Conservation (phyloP, 208 protist species). For the Leishmania lainsoni region DNA sequence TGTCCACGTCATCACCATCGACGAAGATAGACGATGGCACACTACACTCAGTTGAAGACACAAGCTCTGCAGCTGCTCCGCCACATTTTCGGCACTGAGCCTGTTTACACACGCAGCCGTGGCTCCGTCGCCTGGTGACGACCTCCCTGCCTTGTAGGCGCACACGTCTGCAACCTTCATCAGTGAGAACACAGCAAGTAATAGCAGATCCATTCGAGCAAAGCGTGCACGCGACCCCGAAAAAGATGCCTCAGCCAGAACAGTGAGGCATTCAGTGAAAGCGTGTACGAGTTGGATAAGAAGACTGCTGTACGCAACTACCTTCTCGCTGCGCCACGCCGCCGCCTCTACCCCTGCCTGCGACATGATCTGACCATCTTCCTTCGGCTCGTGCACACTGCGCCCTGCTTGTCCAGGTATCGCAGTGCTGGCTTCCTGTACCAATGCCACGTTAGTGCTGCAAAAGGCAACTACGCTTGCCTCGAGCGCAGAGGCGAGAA, state of each 20-base stretch:
- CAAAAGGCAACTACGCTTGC: background rate
- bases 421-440: background rate
- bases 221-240: background rate
- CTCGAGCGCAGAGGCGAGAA: slow-evolving; percentile 16
- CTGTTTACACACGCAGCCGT: background rate
- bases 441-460: background rate
- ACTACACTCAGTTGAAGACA: background rate
- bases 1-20: background rate
- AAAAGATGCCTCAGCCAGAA: background rate
- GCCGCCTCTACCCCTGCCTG: background rate
- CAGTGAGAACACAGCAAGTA: slow-evolving; percentile 11
- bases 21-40: background rate
- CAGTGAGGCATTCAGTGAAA: background rate
- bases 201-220: slow-evolving; percentile 10
- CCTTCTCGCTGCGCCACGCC: background rate
- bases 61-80: background rate
- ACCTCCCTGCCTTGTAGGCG: background rate
- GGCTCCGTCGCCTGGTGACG: background rate
- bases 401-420: background rate
- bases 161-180: slow-evolving; percentile 12
- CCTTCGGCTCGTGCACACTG: background rate
- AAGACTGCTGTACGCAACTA: background rate
- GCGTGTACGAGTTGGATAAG: slow-evolving; percentile 1
- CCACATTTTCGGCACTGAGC: background rate
- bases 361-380: background rate